phyloP scores from a whole-genome alignment of 176 grass and related monocot species.

The Rhipidocladum racemiflorum region DNA sequence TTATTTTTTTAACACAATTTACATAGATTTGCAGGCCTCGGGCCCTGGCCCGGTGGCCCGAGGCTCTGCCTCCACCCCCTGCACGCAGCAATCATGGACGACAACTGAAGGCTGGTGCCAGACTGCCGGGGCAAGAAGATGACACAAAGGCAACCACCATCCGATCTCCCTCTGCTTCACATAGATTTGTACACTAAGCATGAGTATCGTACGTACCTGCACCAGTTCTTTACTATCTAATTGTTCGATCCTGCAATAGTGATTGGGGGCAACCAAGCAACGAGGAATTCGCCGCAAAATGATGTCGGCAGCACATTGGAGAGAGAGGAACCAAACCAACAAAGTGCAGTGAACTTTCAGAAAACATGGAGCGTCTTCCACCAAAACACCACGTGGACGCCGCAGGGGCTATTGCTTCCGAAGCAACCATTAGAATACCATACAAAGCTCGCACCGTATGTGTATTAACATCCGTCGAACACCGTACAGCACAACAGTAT shows the following conservation, averaged over 20 bases:
- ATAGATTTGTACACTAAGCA: constrained; percentile 6
- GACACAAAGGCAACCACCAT: background rate
- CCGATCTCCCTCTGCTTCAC: background rate
- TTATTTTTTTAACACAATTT: too few species aligned
- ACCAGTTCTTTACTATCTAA: background rate
- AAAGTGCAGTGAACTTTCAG: constrained; percentile 39
- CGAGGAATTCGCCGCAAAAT: constrained; percentile 12
- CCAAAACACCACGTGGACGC: constrained; percentile 29
- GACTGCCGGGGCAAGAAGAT: background rate
- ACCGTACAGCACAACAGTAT: background rate
- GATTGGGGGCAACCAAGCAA: constrained; percentile 4
- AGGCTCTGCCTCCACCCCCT: too few species aligned
- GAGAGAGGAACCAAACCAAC: background rate
- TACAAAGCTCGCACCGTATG: background rate
- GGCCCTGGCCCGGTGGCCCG: too few species aligned
- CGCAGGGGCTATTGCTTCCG: background rate
- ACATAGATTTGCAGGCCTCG: too few species aligned
- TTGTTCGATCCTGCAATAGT: constrained; percentile 12
- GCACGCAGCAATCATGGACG: constrained; percentile 22
- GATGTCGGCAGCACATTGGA: background rate
- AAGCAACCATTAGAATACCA: constrained; percentile 14
- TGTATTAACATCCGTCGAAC: background rate
- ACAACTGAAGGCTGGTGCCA: constrained; percentile 20
- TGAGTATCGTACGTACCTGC: background rate
- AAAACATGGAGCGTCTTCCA: constrained; percentile 44